These are phyloP conservation scores for Amanita molliuscula DNA, from an alignment of 768 basidiomycete species.

Conservation along the genomic window DNA sequence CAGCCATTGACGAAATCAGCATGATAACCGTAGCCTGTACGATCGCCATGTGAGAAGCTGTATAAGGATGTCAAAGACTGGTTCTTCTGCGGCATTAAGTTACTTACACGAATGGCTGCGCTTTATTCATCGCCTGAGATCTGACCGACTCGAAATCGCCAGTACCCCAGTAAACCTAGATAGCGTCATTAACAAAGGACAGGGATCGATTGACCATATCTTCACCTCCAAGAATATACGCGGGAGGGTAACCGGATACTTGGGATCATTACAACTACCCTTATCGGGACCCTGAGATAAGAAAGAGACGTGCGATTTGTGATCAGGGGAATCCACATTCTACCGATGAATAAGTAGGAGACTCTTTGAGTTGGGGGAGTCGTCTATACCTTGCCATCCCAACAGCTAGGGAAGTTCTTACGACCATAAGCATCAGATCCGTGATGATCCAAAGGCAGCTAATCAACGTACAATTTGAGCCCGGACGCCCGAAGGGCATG, in stretches of 20 bases:
- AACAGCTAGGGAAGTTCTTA: conserved; percentile 45
- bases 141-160: conserved; percentile 23
- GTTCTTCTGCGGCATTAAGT: neutral
- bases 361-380: neutral
- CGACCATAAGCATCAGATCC: neutral
- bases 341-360: conserved; percentile 6
- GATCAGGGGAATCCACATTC: conserved; percentile 39
- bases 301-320: conserved; percentile 43
- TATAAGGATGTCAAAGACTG: neutral
- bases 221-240: conserved; percentile 44
- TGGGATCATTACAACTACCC: conserved; percentile 37
- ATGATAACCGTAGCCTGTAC: conserved; percentile 53
- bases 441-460: neutral
- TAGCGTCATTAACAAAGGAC: neutral
- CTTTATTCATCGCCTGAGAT: conserved; percentile 32
- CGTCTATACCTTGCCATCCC: conserved; percentile 38
- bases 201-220: neutral
- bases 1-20: conserved; percentile 55
- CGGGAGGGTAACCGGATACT: conserved; percentile 33
- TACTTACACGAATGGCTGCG: conserved; percentile 43
- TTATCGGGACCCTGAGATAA: conserved; percentile 35
- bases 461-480: conserved; percentile 33
- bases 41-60: conserved; percentile 45
- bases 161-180: conserved; percentile 35
- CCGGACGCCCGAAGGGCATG: conserved; percentile 37